phyloP scores from a whole-genome alignment of 148 eudicot genomes.

The Amaranthus hypochondriacus region DNA sequence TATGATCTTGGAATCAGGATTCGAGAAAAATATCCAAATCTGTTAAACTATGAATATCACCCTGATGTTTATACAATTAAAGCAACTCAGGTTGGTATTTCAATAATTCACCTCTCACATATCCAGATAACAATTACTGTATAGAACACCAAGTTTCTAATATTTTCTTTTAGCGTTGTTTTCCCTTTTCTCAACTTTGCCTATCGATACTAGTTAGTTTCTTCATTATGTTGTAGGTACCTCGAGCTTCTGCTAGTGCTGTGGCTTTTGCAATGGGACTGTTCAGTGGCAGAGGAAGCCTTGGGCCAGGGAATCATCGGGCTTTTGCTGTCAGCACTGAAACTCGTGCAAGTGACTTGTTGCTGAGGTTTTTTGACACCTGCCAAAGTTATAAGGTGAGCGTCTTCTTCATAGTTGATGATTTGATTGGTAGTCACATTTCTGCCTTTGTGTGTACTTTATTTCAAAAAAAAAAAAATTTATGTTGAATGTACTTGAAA shows the following conservation, averaged over 20 bases:
- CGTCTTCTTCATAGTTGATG: slow-evolving; percentile 3
- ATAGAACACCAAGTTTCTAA: not conserved
- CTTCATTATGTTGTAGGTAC: slow-evolving; percentile 44
- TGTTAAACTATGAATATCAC: slow-evolving; percentile 66
- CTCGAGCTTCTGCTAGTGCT: slow-evolving; percentile 98
- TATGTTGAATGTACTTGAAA: not conserved
- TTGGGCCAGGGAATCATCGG: slow-evolving; percentile 72
- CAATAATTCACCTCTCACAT: not conserved
- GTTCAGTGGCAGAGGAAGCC: slow-evolving; percentile 76
- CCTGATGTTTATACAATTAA: slow-evolving; percentile 80
- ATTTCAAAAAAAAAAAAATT: not conserved
- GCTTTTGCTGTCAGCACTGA: slow-evolving; percentile 94
- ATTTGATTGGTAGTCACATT: not conserved
- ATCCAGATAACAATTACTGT: not conserved
- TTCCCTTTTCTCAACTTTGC: not conserved
- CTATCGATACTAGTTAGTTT: slow-evolving; percentile 5
- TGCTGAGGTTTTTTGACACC: slow-evolving; percentile 88
- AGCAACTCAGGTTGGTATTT: slow-evolving; percentile 72
- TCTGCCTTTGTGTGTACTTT: no score
- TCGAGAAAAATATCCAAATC: slow-evolving; percentile 57
- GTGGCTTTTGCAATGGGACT: slow-evolving; percentile 98
- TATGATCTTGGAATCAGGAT: slow-evolving; percentile 75
- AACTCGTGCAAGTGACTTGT: slow-evolving; percentile 91
- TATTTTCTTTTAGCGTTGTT: not conserved
- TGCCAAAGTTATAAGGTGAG: slow-evolving; percentile 94